Evolutionary conservation across 176 grass and related monocot genomes (phyloP).

Genomic region (Hordeum marinum): DNA sequence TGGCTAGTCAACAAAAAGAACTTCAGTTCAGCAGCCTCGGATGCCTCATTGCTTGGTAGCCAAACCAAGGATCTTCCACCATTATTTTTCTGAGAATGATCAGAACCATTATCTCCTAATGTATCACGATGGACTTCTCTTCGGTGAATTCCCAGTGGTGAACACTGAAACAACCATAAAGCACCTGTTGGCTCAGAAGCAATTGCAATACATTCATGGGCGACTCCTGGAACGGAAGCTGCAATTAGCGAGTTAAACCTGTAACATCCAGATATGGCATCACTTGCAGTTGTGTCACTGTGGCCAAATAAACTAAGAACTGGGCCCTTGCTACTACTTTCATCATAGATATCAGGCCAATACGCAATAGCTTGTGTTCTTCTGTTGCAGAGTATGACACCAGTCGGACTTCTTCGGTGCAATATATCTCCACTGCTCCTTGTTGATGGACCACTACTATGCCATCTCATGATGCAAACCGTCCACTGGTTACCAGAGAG

Average conservation of each 20-base stretch:
- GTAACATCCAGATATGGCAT: slow-evolving; percentile 30
- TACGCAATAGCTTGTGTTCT: slow-evolving; percentile 60
- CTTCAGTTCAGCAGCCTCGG: slow-evolving; percentile 38
- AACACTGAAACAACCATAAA: slow-evolving; percentile 66
- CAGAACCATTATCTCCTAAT: slow-evolving; percentile 23
- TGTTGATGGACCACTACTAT: slow-evolving; percentile 25
- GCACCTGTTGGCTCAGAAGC: slow-evolving; percentile 53
- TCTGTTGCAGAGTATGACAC: slow-evolving; percentile 71
- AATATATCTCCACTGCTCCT: slow-evolving; percentile 32
- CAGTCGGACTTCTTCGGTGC: slow-evolving; percentile 49
- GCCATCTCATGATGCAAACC: slow-evolving; percentile 68
- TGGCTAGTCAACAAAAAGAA: slow-evolving; percentile 81
- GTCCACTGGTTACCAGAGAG: slow-evolving; percentile 47
- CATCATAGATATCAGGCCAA: slow-evolving; percentile 79
- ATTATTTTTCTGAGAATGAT: slow-evolving; percentile 45
- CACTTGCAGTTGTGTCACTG: slow-evolving; percentile 19
- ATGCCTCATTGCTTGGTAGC: slow-evolving; percentile 49
- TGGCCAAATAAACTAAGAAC: slow-evolving; percentile 29
- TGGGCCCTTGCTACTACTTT: slow-evolving; percentile 44
- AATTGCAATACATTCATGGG: slow-evolving; percentile 56
- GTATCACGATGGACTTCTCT: slow-evolving; percentile 40
- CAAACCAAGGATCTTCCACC: slow-evolving; percentile 69
- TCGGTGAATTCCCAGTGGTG: slow-evolving; percentile 48
- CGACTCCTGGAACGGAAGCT: slow-evolving; percentile 43
- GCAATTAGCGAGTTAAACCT: slow-evolving; percentile 72